Base-by-base conservation (phyloP, 1,139 yeast species). In the Kluyveromyces marxianus region DNA sequence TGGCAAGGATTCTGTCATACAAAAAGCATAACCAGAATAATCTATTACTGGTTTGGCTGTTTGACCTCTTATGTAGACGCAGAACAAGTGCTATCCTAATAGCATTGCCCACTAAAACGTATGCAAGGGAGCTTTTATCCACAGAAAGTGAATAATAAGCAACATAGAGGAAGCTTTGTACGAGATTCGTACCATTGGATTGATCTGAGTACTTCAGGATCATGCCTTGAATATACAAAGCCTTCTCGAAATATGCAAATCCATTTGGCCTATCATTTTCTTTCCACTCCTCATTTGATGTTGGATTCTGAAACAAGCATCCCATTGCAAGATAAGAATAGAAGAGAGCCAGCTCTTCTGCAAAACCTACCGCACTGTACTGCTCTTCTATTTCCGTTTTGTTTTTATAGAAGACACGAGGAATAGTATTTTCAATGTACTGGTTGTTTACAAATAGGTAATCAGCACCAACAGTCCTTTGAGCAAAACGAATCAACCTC, bases 21-120 rank as follows among this genome's bases (percentile, higher is more conserved):
- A 52, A 42, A 35, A 48, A 52, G 37, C 55, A 52, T 3, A 51
- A 44, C 55, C 54, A 51, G 34, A 52, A 51, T 2, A 47, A 41
- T 27, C 54, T 49, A 34, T 50, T 51, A 28, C 48, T 42, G 5
- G 28, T 38, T n/a, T 38, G 29, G n/a, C 40, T 40, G 4, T 37
- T n/a, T 25, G 50, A 40, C 14, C 30, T 41, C 37, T 47, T 50
- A 29, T 52, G 54, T 25, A 31, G 39, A 5, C 53, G 52, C 28
- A 52, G 39, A 3, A 50, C 37, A 24, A 44, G 48, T 35, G 44
- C 42, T 39, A 47, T 47, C 32, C 53, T 41, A 26, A 51, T 48
- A 7, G 55, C 55, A 37, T 41, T 48, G 7, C 55, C 55, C 8
- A 50, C 46, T 31, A 42, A 47, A 8, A 45, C 44, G 37, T 45